These are phyloP conservation scores for Triticum monococcum DNA, from an alignment of 176 grass and related monocot species.

Conservation along the genomic window DNA sequence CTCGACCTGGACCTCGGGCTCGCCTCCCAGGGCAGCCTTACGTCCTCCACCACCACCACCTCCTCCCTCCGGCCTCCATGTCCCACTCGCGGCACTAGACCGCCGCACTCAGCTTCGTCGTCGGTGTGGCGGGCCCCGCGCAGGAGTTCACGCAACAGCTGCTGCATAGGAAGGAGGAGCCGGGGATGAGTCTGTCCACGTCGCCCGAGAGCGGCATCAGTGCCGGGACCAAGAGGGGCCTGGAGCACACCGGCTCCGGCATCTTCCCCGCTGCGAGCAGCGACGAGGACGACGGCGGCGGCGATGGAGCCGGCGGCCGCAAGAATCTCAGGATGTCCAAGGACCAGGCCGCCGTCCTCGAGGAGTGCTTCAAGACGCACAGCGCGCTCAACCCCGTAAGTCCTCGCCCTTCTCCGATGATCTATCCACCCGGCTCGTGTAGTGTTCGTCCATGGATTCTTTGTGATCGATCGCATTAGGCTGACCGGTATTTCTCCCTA, in stretches of 20 bases:
- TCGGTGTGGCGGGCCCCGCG: neutral
- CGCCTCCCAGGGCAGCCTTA: conserved; percentile 54
- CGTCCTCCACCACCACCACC: conserved; percentile 39
- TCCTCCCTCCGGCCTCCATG: conserved; percentile 8
- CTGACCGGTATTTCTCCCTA: neutral
- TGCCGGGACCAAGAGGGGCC: conserved; percentile 40
- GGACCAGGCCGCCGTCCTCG: conserved; percentile 86
- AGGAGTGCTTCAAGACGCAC: conserved; percentile 97
- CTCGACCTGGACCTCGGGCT: conserved; percentile 47
- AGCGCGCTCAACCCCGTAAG: conserved; percentile 89
- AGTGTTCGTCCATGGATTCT: neutral
- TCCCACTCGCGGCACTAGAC: neutral
- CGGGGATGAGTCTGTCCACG: conserved; percentile 35
- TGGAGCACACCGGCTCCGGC: conserved; percentile 48
- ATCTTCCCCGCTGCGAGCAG: neutral
- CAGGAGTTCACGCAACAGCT: neutral
- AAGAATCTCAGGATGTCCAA: conserved; percentile 91
- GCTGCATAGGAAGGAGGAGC: neutral
- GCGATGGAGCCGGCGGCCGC: conserved; percentile 24
- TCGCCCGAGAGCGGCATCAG: conserved; percentile 73
- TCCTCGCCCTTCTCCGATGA: no score
- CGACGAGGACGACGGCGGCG: conserved; percentile 76
- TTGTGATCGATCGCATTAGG: neutral
- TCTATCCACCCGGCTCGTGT: no score
- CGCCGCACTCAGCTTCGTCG: conserved; percentile 41